These are phyloP conservation scores for Agaricus blazei DNA, from an alignment of 768 basidiomycete species.

Conservation along the genomic window DNA sequence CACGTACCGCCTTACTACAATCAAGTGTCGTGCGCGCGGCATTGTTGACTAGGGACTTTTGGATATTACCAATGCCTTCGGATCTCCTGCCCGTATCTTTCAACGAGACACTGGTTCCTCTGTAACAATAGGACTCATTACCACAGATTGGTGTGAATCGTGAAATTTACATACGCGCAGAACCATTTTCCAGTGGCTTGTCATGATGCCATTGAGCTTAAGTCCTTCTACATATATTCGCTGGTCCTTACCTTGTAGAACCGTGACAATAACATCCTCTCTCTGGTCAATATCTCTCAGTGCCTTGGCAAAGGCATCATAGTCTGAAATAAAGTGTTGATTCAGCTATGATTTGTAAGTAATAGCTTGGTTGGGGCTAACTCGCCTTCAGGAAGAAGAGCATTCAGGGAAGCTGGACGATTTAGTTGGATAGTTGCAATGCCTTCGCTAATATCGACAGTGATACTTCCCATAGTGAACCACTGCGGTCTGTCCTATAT, in stretches of 20 bases:
- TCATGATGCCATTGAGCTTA: neutral
- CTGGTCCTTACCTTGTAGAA: constrained; percentile 53
- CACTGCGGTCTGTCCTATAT: neutral
- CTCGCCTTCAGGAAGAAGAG: constrained; percentile 45
- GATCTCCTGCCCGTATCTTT: constrained; percentile 11
- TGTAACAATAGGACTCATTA: constrained; percentile 18
- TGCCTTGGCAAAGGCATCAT: constrained; percentile 52
- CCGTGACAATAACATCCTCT: constrained; percentile 57
- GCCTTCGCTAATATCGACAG: constrained; percentile 42
- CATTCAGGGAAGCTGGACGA: constrained; percentile 54
- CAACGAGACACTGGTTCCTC: constrained; percentile 54
- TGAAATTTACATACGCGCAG: constrained; percentile 49
- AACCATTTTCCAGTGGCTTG: constrained; percentile 68
- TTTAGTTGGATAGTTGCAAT: constrained; percentile 71
- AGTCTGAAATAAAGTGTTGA: constrained; percentile 35
- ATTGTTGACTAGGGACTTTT: constrained; percentile 40
- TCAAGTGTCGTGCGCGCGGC: constrained; percentile 53
- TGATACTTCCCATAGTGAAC: constrained; percentile 21
- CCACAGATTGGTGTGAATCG: neutral
- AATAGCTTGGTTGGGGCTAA: constrained; percentile 11
- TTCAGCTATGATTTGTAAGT: neutral
- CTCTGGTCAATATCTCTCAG: constrained; percentile 54
- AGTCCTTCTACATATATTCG: neutral
- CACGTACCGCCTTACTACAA: constrained; percentile 56
- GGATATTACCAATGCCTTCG: constrained; percentile 25